Evolutionary conservation across 1,139 yeast species (phyloP).

Genomic region (Scheffersomyces cryptocercus): DNA sequence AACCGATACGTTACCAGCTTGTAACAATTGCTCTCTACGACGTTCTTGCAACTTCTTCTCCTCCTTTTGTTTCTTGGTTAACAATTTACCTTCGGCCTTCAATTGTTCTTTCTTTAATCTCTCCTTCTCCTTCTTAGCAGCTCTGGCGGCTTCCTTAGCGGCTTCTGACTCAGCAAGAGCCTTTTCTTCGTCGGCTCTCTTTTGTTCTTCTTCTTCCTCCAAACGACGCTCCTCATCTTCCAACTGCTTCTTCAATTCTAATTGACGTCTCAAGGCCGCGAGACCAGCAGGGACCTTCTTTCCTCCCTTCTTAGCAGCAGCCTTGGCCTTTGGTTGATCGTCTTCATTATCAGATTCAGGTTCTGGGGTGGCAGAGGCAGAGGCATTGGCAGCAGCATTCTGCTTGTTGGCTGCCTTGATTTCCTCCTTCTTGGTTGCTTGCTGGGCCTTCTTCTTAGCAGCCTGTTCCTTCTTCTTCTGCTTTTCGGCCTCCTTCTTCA

Average conservation of each 20-base stretch:
- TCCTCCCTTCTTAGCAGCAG: conserved; percentile 54
- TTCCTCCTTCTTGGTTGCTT: conserved; percentile 63
- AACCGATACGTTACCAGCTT: conserved; percentile 70
- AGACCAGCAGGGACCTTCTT: conserved; percentile 78
- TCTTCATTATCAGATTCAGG: conserved; percentile 34
- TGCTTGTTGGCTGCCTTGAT: conserved; percentile 64
- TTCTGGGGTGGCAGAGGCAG: conserved; percentile 31
- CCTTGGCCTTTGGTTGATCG: conserved; percentile 15
- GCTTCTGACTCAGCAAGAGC: conserved; percentile 63
- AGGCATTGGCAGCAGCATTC: conserved; percentile 47
- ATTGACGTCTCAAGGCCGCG: conserved; percentile 79
- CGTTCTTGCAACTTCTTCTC: conserved; percentile 84
- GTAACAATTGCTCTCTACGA: conserved; percentile 84
- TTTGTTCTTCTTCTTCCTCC: conserved; percentile 71
- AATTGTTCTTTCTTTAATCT: conserved; percentile 75
- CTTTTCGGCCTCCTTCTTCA: conserved; percentile 96
- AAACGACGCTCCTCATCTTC: conserved; percentile 69
- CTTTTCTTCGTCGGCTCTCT: conserved; percentile 62
- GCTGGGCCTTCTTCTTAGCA: conserved; percentile 71
- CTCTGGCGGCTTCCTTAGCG: conserved; percentile 68
- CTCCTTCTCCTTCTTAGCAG: conserved; percentile 79
- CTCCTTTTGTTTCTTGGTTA: conserved; percentile 93
- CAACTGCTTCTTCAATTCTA: conserved; percentile 80
- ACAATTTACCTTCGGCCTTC: conserved; percentile 88
- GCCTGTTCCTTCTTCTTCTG: conserved; percentile 91